Conservation (phyloP, 345 rosid species). For the Erucastrum elatum region DNA sequence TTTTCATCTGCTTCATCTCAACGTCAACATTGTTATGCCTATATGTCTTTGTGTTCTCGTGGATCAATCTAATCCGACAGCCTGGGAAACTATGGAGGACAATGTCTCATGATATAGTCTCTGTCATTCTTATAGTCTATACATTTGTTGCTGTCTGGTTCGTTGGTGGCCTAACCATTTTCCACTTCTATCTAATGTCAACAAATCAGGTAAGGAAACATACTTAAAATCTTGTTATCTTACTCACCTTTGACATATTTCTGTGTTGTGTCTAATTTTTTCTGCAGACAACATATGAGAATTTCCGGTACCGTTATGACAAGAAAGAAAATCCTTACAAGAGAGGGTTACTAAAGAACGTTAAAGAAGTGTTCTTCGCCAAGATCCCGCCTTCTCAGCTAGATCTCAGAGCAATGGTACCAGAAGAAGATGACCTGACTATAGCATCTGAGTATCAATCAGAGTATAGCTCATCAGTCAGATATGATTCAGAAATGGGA, state of each 20-base stretch:
- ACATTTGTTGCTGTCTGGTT: constrained; percentile 76
- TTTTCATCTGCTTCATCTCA: constrained; percentile 84
- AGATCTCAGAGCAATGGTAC: constrained; percentile 67
- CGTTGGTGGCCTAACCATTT: constrained; percentile 85
- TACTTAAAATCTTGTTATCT: background rate
- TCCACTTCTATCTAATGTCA: constrained; percentile 87
- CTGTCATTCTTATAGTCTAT: constrained; percentile 69
- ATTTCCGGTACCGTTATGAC: constrained; percentile 72
- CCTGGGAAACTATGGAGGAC: constrained; percentile 68
- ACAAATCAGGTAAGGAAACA: constrained; percentile 70
- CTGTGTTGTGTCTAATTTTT: background rate
- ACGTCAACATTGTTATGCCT: constrained; percentile 73
- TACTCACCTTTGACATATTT: background rate
- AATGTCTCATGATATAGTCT: constrained; percentile 74
- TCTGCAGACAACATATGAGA: constrained; percentile 92
- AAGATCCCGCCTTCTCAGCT: constrained; percentile 73
- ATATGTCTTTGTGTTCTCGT: constrained; percentile 79
- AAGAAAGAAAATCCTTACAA: constrained; percentile 64
- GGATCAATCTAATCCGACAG: constrained; percentile 71
- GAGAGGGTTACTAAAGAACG: constrained; percentile 64
- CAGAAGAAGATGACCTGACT: constrained; percentile 32
- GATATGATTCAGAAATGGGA: constrained; percentile 37
- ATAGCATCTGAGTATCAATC: constrained; percentile 29
- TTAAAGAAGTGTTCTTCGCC: constrained; percentile 68
- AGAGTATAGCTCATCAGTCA: constrained; percentile 33